These are phyloP conservation scores for Batrachochytrium dendrobatidis DNA, from an alignment of 371 early-diverging fungal genomes.

Conservation along the genomic window DNA sequence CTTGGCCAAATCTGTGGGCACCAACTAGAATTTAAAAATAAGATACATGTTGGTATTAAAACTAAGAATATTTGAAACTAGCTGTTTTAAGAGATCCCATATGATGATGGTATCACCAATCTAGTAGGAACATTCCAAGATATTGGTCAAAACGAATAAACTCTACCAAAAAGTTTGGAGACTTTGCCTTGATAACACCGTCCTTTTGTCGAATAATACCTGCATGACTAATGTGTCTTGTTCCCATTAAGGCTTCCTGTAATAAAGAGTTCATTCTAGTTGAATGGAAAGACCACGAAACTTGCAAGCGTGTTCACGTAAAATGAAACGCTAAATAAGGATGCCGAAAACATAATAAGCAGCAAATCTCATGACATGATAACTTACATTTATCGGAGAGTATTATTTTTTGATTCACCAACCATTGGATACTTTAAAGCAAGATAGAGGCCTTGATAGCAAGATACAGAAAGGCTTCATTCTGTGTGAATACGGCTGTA, in stretches of 20 bases:
- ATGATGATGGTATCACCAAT: background rate
- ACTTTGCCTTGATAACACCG: constrained; percentile 38
- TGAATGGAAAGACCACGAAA: background rate
- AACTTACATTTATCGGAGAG: no score
- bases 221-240: constrained; percentile 35
- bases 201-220: constrained; percentile 42
- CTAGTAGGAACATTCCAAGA: background rate
- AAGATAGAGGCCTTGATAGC: no score
- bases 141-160: background rate
- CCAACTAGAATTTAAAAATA: constrained; percentile 9
- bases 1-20: constrained; percentile 18
- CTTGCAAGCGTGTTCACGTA: background rate
- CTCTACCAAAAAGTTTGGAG: constrained; percentile 31
- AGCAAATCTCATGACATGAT: no score
- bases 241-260: constrained; percentile 37
- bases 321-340: no score
- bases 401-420: no score
- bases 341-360: no score
- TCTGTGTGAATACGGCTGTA: no score
- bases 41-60: background rate
- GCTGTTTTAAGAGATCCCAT: background rate
- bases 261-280: constrained; percentile 39
- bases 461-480: no score
- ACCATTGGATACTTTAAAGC: no score
- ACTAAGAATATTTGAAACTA: background rate